Conservation (phyloP, 1,284 basidiomycete species). For the Cutaneotrichosporon sp. region DNA sequence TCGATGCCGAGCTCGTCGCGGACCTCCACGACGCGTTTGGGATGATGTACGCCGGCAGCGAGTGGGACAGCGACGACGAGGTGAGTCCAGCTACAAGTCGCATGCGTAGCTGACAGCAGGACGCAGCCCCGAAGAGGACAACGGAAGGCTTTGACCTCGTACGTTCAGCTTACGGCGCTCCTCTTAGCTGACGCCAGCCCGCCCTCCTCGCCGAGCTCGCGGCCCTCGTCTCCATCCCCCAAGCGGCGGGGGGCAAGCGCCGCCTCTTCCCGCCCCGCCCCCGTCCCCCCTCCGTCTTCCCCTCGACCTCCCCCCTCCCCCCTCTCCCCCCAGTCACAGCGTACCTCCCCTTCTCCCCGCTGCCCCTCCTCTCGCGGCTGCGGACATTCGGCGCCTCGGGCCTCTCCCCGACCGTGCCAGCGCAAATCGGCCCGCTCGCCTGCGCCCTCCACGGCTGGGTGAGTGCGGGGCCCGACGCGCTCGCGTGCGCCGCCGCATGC, state of each 20-base stretch:
- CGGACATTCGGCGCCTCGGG: conserved; percentile 32
- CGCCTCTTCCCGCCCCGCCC: conserved; percentile 13
- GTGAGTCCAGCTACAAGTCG: background rate
- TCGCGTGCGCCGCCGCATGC: conserved; percentile 26
- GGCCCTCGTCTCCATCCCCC: conserved; percentile 6
- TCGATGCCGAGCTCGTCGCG: conserved; percentile 6
- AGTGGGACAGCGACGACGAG: conserved; percentile 18
- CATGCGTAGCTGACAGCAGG: background rate
- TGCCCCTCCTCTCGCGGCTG: conserved; percentile 38
- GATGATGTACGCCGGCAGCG: conserved; percentile 18
- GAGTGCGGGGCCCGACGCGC: conserved; percentile 19
- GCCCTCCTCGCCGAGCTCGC: conserved; percentile 13
- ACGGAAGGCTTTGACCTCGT: background rate
- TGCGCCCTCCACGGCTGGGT: conserved; percentile 40
- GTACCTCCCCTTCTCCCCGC: conserved; percentile 42
- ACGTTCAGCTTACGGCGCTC: background rate
- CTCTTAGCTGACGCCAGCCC: conserved; percentile 4
- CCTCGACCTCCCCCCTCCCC: conserved; percentile 33
- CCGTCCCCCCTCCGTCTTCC: conserved; percentile 12
- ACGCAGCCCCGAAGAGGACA: background rate
- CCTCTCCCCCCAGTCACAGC: conserved; percentile 18
- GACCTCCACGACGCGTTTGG: conserved; percentile 25
- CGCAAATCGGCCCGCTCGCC: conserved; percentile 22
- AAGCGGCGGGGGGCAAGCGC: background rate
- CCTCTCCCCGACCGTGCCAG: conserved; percentile 25